phyloP scores from a whole-genome alignment of 805 yeast genomes.

The Myxozyma neotropica region DNA sequence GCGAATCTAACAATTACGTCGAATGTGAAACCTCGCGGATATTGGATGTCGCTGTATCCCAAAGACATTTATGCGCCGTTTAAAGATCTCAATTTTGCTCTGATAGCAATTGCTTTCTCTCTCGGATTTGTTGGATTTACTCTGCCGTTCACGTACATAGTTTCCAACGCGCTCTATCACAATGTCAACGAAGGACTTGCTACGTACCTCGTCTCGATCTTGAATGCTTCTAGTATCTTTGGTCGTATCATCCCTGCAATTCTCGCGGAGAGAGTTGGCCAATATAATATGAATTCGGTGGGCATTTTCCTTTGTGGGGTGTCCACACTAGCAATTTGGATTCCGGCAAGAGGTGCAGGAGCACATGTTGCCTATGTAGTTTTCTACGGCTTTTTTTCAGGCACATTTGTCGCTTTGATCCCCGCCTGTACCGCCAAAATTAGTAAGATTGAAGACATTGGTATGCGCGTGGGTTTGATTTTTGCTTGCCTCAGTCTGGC shows the following conservation, averaged over 20 bases:
- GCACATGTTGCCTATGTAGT: constrained; percentile 40
- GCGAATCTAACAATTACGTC: constrained; percentile 36
- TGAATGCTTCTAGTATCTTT: constrained; percentile 44
- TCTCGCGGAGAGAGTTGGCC: constrained; percentile 54
- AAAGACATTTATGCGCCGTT: constrained; percentile 16
- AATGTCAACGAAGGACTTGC: constrained; percentile 34
- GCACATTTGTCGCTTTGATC: constrained; percentile 42
- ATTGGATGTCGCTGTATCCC: constrained; percentile 27
- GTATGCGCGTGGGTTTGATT: constrained; percentile 62
- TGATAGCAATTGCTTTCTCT: constrained; percentile 23
- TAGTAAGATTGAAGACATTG: constrained; percentile 39
- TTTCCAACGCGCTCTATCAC: constrained; percentile 37
- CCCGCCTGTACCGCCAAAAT: constrained; percentile 41
- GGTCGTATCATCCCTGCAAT: constrained; percentile 57
- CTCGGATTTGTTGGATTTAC: constrained; percentile 30
- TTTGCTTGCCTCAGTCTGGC: constrained; percentile 59
- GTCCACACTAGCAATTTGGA: constrained; percentile 43
- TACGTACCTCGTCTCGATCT: constrained; percentile 41
- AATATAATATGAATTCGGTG: constrained; percentile 47
- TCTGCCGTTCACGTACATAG: constrained; percentile 42
- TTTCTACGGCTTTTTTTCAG: constrained; percentile 42
- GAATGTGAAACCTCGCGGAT: constrained; percentile 24
- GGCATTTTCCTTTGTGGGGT: constrained; percentile 40
- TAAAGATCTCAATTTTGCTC: constrained; percentile 18
- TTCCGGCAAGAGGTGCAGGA: constrained; percentile 39